Conservation (phyloP, 352 stramenopile species). For the Halophytophthora batemanensis region DNA sequence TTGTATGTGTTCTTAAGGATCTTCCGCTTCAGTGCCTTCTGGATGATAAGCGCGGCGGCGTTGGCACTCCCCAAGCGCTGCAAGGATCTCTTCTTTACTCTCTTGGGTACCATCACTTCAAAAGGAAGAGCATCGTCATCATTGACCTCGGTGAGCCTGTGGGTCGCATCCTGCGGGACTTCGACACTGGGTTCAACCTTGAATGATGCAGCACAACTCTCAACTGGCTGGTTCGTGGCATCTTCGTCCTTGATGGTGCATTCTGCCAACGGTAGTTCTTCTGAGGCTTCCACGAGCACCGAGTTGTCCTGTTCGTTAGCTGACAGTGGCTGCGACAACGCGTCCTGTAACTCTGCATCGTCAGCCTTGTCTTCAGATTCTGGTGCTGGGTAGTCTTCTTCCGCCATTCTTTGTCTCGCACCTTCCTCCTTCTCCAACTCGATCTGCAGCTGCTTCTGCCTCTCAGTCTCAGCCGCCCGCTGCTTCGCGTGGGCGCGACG, state of each 20-base stretch:
- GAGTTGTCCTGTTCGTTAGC: too few relatives aligned
- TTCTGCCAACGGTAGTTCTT: too few relatives aligned
- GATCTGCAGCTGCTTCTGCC: conserved; percentile 20
- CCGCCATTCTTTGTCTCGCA: not conserved
- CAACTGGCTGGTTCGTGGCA: too few relatives aligned
- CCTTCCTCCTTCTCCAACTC: conserved; percentile 16
- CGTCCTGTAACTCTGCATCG: not conserved
- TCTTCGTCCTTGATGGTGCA: too few relatives aligned
- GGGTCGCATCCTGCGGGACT: too few relatives aligned
- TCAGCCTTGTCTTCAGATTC: not conserved
- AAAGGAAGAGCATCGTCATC: not conserved
- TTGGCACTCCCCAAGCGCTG: conserved; percentile 11
- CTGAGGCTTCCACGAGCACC: too few relatives aligned
- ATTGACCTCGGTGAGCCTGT: too few relatives aligned
- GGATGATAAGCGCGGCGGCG: conserved; percentile 37
- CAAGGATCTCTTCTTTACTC: conserved; percentile 4
- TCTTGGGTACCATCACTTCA: conserved; percentile 14
- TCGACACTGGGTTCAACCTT: too few relatives aligned
- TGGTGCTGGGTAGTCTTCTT: not conserved
- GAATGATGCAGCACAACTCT: too few relatives aligned
- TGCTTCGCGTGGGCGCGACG: conserved; percentile 43
- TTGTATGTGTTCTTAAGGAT: conserved; percentile 27
- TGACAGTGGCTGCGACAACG: not conserved
- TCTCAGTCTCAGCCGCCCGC: conserved; percentile 20
- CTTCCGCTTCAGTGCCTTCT: conserved; percentile 45